Conservation (phyloP, 805 yeast species). For the Zygosaccharomyces bailii region DNA sequence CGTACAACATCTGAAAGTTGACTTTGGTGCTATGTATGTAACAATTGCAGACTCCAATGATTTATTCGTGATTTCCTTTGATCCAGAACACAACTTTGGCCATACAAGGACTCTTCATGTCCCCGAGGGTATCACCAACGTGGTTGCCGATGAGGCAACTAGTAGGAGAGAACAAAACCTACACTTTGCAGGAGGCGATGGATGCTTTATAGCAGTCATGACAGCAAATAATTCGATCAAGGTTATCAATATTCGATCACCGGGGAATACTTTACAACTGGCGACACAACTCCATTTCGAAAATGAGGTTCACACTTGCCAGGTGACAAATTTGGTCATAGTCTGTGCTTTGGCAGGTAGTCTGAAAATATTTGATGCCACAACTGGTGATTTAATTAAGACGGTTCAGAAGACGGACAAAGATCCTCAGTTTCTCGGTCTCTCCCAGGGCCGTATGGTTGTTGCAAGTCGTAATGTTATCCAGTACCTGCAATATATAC, state of each 20-base stretch:
- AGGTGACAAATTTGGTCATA: conserved; percentile 31
- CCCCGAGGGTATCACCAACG: conserved; percentile 18
- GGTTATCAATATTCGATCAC: conserved; percentile 28
- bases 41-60: conserved; percentile 23
- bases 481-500: conserved; percentile 30
- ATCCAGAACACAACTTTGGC: conserved; percentile 27
- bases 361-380: conserved; percentile 31
- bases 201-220: conserved; percentile 32
- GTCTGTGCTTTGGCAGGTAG: conserved; percentile 32
- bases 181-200: conserved; percentile 34
- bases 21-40: conserved; percentile 32
- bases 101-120: conserved; percentile 19
- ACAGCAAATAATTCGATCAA: conserved; percentile 24
- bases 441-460: conserved; percentile 34
- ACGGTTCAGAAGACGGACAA: conserved; percentile 33
- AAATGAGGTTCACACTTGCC: conserved; percentile 29
- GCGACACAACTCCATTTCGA: conserved; percentile 27
- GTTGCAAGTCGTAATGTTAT: conserved; percentile 31
- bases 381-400: conserved; percentile 32
- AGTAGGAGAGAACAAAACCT: conserved; percentile 26
- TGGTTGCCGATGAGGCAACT: conserved; percentile 32
- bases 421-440: conserved; percentile 29
- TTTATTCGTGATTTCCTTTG: conserved; percentile 25
- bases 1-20: conserved; percentile 30
- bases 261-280: conserved; percentile 17